These are phyloP conservation scores for Decorospora gaudefroyi DNA, from an alignment of 2,329 filamentous ascomycete species.

Conservation along the genomic window DNA sequence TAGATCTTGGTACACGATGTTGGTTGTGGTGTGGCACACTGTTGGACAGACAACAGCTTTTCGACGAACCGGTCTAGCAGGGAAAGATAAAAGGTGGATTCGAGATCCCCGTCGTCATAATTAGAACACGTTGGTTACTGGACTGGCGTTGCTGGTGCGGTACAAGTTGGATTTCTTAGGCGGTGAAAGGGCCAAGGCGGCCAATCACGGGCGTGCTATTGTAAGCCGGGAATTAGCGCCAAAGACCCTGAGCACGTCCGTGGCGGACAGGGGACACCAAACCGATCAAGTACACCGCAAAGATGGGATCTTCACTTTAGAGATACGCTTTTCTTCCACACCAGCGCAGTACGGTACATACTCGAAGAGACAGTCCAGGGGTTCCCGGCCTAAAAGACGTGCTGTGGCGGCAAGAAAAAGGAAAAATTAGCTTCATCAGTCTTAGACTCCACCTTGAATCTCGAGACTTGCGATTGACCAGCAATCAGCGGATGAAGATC, in stretches of 20 bases:
- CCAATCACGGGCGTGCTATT: conserved; percentile 30
- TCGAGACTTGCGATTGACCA: conserved; percentile 11
- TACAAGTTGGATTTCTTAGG: conserved; percentile 17
- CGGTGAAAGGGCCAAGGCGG: conserved; percentile 24
- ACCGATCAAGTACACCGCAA: conserved; percentile 1
- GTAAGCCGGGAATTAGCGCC: conserved; percentile 30
- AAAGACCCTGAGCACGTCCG: conserved; percentile 13
- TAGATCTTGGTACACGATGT: conserved; percentile 22
- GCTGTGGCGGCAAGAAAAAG: conserved; percentile 18
- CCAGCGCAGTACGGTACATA: conserved; percentile 1
- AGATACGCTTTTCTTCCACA: neutral
- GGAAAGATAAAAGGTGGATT: conserved; percentile 21
- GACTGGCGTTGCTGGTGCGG: conserved; percentile 24
- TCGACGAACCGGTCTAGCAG: conserved; percentile 22
- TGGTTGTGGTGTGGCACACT: conserved; percentile 22
- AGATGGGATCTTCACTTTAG: no score
- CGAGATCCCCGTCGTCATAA: conserved; percentile 27
- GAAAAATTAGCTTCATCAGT: conserved; percentile 11
- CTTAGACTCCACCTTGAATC: conserved; percentile 11
- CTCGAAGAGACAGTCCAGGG: neutral
- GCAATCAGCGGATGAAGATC: conserved; percentile 22
- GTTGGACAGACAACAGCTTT: conserved; percentile 24
- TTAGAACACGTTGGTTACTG: conserved; percentile 19
- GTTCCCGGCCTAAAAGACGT: conserved; percentile 5
- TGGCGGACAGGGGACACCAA: conserved; percentile 7